phyloP scores from a whole-genome alignment of 768 basidiomycete genomes.

The Russula brevipes region DNA sequence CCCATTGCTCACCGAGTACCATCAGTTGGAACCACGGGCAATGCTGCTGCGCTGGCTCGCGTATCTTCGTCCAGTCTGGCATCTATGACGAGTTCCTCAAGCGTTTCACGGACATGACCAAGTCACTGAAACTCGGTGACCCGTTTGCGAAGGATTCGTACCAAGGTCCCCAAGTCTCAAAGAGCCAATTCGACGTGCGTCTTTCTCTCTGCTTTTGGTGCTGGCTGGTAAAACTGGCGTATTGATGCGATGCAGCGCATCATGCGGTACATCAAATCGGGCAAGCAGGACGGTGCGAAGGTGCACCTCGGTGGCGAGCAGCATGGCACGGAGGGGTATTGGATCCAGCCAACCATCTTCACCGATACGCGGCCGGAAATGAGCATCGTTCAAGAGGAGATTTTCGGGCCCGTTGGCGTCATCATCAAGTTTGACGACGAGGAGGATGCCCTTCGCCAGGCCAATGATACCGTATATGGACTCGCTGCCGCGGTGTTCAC shows the following conservation, averaged over 20 bases:
- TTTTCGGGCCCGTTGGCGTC: constrained; percentile 63
- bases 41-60: constrained; percentile 72
- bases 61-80: constrained; percentile 72
- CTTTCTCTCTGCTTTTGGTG: not conserved
- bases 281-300: constrained; percentile 53
- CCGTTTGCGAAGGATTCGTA: constrained; percentile 55
- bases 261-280: constrained; percentile 55
- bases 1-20: no score
- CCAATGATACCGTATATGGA: constrained; percentile 86
- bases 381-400: constrained; percentile 55
- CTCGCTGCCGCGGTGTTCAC: constrained; percentile 87
- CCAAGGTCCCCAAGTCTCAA: constrained; percentile 77
- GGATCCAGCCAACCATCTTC: constrained; percentile 58
- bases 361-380: constrained; percentile 50
- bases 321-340: constrained; percentile 55
- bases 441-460: constrained; percentile 39
- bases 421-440: constrained; percentile 44
- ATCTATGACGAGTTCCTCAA: constrained; percentile 76
- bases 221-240: not conserved
- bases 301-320: constrained; percentile 50
- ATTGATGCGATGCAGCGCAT: constrained; percentile 40
- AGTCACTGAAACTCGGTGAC: constrained; percentile 60
- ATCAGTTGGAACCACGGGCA: constrained; percentile 69
- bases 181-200: constrained; percentile 64
- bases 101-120: constrained; percentile 50